Evolutionary conservation across 2,329 filamentous ascomycete genomes (phyloP).

Genomic region (Botryotinia calthae): DNA sequence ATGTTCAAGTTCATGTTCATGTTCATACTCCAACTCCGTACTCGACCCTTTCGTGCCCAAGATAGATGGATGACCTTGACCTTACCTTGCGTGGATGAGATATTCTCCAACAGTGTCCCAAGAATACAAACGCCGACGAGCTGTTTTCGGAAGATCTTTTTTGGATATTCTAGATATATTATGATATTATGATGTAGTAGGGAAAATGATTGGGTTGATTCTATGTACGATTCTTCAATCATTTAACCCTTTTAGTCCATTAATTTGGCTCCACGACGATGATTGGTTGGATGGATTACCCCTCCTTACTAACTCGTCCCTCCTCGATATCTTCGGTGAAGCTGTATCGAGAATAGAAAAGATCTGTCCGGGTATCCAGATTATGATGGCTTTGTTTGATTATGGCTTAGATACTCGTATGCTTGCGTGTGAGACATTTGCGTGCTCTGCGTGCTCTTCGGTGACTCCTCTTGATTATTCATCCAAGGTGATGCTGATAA

Average conservation of each 20-base stretch:
- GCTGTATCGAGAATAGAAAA: conserved; percentile 13
- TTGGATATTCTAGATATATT: not conserved
- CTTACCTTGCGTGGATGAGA: not conserved
- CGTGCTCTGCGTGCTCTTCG: not conserved
- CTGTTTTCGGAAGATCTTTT: not conserved
- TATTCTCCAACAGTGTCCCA: not conserved
- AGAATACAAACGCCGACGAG: not conserved
- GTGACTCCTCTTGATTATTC: conserved; percentile 2
- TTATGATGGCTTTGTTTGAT: not conserved
- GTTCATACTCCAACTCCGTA: not conserved
- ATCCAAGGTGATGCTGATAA: not conserved
- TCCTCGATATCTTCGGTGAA: conserved; percentile 11
- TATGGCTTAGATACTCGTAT: not conserved
- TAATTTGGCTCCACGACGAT: not conserved
- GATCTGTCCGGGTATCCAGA: not conserved
- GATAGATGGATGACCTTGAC: not conserved
- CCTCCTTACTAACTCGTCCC: conserved; percentile 16
- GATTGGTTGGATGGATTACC: not conserved
- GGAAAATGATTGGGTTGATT: not conserved
- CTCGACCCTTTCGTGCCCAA: not conserved
- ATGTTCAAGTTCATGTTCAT: conserved; percentile 2
- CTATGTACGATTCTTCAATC: not conserved
- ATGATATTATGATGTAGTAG: not conserved
- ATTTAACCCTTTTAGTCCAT: not conserved
- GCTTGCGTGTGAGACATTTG: not conserved